phyloP scores from a whole-genome alignment of 2,329 filamentous ascomycete species.

The Fusarium burgessii region DNA sequence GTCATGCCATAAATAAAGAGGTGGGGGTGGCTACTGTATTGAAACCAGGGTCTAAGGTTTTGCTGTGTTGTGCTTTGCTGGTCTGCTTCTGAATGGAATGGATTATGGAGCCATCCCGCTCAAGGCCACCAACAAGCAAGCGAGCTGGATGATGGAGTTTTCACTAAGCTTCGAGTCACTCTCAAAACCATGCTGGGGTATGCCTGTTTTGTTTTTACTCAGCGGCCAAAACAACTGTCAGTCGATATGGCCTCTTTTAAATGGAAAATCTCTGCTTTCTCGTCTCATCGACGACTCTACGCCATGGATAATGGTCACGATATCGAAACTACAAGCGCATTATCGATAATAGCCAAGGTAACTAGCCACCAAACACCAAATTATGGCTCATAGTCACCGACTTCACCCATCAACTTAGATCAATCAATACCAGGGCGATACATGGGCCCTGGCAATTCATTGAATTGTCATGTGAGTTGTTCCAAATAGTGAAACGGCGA shows the following conservation, averaged over 20 bases:
- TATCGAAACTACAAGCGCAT: constrained; percentile 4
- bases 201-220: constrained; percentile 38
- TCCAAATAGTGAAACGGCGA: constrained; percentile 24
- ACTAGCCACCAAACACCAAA: not conserved
- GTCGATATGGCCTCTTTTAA: constrained; percentile 7
- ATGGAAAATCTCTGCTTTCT: constrained; percentile 21
- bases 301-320: not conserved
- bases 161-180: constrained; percentile 23
- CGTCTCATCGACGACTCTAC: constrained; percentile 6
- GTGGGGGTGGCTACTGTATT: constrained; percentile 28
- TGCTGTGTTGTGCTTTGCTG: constrained; percentile 35
- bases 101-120: constrained; percentile 30
- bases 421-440: not conserved
- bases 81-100: constrained; percentile 29
- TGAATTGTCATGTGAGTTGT: constrained; percentile 24
- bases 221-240: constrained; percentile 21
- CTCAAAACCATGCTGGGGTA: constrained; percentile 29
- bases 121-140: constrained; percentile 35
- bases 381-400: constrained; percentile 3
- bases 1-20: constrained; percentile 27
- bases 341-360: not conserved
- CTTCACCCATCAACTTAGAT: not conserved
- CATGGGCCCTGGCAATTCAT: not conserved
- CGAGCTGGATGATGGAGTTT: constrained; percentile 36
- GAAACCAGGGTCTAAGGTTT: constrained; percentile 22